phyloP scores from a whole-genome alignment of 345 rosid genomes.

The Gossypium mustelinum region DNA sequence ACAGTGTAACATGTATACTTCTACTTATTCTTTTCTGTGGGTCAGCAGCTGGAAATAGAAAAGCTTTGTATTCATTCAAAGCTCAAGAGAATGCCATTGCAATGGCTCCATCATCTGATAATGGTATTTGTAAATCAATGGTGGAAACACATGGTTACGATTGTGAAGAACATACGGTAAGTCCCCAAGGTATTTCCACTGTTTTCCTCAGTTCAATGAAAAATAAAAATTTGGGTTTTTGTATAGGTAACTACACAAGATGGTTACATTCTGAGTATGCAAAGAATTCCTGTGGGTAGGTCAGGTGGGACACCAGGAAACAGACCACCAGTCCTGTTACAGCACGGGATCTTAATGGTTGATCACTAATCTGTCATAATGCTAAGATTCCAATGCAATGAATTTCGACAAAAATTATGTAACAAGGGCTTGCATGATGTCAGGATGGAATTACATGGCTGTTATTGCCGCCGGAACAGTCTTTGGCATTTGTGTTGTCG shows the following conservation, averaged over 20 bases:
- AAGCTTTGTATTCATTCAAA: background rate
- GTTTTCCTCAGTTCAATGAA: background rate
- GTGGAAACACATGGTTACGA: slow-evolving; percentile 31
- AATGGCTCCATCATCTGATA: background rate
- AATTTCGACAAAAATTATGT: background rate
- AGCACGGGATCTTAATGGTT: slow-evolving; percentile 52
- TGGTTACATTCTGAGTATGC: slow-evolving; percentile 55
- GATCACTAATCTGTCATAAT: background rate
- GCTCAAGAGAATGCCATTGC: background rate
- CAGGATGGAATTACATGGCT: slow-evolving; percentile 53
- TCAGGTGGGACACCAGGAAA: slow-evolving; percentile 25
- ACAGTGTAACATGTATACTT: slow-evolving; percentile 7
- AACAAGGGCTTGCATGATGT: slow-evolving; percentile 5
- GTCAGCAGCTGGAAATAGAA: slow-evolving; percentile 19
- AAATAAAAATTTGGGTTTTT: slow-evolving; percentile 1
- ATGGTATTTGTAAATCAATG: slow-evolving; percentile 29
- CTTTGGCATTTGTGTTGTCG: slow-evolving; percentile 36
- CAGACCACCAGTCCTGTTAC: slow-evolving; percentile 43
- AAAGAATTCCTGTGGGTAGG: slow-evolving; percentile 42
- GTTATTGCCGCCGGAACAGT: slow-evolving; percentile 35
- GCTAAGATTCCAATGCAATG: background rate
- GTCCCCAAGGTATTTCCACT: background rate
- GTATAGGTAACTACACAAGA: slow-evolving; percentile 52
- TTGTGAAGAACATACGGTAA: slow-evolving; percentile 41
- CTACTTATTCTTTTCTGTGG: slow-evolving; percentile 25